A percentile compares a stretch with the other conserved stretches of the same genome.
Conservation (phyloP, 495 filamentous ascomycete species). For the Hypomontagnella submonticulosa region DNA sequence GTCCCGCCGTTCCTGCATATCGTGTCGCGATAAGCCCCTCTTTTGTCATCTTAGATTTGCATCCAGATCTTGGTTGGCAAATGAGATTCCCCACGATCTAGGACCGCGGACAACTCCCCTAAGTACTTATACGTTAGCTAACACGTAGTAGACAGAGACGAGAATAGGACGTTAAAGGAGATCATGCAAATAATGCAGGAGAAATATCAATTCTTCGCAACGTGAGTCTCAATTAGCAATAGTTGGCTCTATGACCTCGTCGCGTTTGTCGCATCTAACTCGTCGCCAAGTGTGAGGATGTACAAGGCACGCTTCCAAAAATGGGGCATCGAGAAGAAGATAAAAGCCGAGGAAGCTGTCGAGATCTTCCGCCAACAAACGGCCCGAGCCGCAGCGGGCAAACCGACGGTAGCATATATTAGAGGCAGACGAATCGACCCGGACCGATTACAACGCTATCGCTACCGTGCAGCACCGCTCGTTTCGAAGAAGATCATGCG, state of each 20-base stretch:
- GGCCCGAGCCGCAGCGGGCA: slow-evolving; percentile 48
- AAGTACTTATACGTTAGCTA: not conserved
- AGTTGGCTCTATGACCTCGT: not conserved
- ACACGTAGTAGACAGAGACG: slow-evolving; percentile 46
- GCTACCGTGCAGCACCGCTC: slow-evolving; percentile 45
- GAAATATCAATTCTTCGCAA: slow-evolving; percentile 52
- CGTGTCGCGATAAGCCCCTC: not conserved
- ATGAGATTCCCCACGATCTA: not conserved
- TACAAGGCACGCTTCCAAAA: slow-evolving; percentile 57
- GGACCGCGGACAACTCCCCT: not conserved
- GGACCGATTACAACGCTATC: slow-evolving; percentile 51
- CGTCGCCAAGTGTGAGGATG: slow-evolving; percentile 52
- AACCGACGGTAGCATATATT: slow-evolving; percentile 49
- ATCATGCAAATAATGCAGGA: slow-evolving; percentile 56
- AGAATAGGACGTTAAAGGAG: slow-evolving; percentile 53
- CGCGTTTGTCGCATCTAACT: slow-evolving; percentile 5
- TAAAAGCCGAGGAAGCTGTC: slow-evolving; percentile 52
- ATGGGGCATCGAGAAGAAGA: slow-evolving; percentile 59
- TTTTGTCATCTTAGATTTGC: slow-evolving; percentile 1
- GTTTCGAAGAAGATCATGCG: slow-evolving; percentile 43
- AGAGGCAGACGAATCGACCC: slow-evolving; percentile 49
- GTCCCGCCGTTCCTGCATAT: not conserved
- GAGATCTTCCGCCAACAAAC: slow-evolving; percentile 51
- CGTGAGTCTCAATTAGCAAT: slow-evolving; percentile 44
- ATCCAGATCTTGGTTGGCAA: not conserved